Percentiles rank a stretch among this genome's conserved stretches.
Conservation (phyloP, 371 early-diverging fungal genomes). For the Chytridiales sp. region DNA sequence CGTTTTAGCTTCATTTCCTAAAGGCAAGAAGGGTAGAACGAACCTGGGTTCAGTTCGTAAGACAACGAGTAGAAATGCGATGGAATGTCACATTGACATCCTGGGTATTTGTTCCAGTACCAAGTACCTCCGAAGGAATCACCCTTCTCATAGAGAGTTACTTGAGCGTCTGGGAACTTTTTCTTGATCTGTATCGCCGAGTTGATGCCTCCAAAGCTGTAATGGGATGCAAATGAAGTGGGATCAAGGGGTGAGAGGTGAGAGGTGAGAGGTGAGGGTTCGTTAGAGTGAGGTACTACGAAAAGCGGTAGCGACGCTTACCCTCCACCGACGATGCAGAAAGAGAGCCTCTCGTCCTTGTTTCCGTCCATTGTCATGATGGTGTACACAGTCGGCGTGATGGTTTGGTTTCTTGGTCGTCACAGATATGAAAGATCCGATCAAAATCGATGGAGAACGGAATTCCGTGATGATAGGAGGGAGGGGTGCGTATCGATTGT, state of each 20-base stretch:
- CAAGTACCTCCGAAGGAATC: constrained; percentile 63
- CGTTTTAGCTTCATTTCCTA: background rate
- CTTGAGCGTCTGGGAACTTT: constrained; percentile 44
- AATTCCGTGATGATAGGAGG: too few species aligned
- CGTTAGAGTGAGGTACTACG: background rate
- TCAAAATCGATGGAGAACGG: too few species aligned
- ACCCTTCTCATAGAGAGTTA: constrained; percentile 56
- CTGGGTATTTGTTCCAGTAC: constrained; percentile 63
- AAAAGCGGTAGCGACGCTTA: background rate
- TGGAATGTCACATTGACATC: constrained; percentile 60
- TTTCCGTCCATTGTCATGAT: too few species aligned
- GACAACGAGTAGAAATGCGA: constrained; percentile 57
- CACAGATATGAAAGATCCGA: too few species aligned
- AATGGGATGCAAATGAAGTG: too few species aligned
- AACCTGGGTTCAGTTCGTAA: constrained; percentile 50
- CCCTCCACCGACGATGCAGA: constrained; percentile 4
- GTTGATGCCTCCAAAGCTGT: constrained; percentile 61
- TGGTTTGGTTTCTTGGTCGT: too few species aligned
- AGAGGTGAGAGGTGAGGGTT: background rate
- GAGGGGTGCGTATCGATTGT: too few species aligned
- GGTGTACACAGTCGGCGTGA: too few species aligned
- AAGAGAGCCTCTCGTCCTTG: background rate
- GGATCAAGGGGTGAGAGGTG: too few species aligned
- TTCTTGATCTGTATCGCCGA: constrained; percentile 57
- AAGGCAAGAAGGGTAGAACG: background rate